A percentile compares a stretch with the other conserved stretches of the same genome.
phyloP scores from a whole-genome alignment of 2,329 filamentous ascomycete species.

The Xylaria sp. region DNA sequence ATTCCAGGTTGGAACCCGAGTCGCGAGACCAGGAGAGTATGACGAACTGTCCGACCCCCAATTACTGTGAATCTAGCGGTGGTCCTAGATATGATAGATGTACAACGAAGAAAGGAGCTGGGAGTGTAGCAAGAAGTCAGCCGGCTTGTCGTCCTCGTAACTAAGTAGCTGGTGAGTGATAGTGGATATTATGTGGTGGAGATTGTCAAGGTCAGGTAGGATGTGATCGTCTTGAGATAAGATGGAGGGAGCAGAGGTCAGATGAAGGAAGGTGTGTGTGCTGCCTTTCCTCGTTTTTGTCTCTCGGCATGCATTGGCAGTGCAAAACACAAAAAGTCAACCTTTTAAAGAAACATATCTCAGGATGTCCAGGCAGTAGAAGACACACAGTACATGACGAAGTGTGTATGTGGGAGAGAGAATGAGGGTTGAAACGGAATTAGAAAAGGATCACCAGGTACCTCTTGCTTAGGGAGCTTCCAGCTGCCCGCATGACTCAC shows the following conservation, averaged over 20 bases:
- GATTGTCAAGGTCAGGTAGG: not conserved
- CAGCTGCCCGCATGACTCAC: conserved; percentile 42
- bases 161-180: not conserved
- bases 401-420: not conserved
- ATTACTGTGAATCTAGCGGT: not conserved
- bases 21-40: not conserved
- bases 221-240: not conserved
- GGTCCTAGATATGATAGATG: not conserved
- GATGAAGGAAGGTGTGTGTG: not conserved
- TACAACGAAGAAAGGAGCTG: conserved; percentile 2
- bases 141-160: conserved; percentile 1
- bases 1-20: not conserved
- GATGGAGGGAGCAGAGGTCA: not conserved
- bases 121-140: conserved; percentile 21
- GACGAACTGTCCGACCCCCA: not conserved
- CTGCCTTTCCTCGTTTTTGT: not conserved
- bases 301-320: not conserved
- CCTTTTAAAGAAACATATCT: no score
- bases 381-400: not conserved
- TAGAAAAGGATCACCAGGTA: conserved; percentile 9
- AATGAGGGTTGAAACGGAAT: not conserved
- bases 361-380: not conserved
- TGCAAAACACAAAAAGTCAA: not conserved
- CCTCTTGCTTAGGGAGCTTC: conserved; percentile 17
- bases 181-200: not conserved